Percentiles rank a stretch among this genome's conserved stretches.
Conservation (phyloP, 352 stramenopile genomes). For the Pilasporangium apinafurcum region DNA sequence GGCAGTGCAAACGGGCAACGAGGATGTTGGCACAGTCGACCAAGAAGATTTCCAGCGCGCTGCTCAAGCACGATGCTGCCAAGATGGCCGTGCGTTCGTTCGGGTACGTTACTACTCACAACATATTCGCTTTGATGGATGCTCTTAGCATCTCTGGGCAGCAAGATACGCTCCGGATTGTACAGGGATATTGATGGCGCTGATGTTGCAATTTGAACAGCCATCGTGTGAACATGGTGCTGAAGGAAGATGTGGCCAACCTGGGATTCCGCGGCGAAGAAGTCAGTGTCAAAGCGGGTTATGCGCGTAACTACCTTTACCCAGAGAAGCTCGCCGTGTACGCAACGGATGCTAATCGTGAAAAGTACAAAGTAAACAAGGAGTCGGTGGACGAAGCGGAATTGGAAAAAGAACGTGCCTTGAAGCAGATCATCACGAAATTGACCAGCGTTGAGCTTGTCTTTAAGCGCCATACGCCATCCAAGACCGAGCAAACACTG, state of each 20-base stretch:
- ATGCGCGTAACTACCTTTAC: constrained; percentile 92
- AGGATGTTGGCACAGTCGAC: too few species aligned
- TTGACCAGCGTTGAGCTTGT: constrained; percentile 52
- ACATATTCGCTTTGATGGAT: too few species aligned
- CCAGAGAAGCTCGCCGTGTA: constrained; percentile 93
- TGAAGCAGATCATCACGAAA: constrained; percentile 55
- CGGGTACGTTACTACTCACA: constrained; percentile 30
- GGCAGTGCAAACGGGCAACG: too few species aligned
- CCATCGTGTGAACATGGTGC: constrained; percentile 80
- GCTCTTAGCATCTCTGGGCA: too few species aligned
- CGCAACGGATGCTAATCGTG: constrained; percentile 86
- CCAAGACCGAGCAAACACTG: constrained; percentile 50
- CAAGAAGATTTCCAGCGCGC: constrained; percentile 2
- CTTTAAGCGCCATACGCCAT: constrained; percentile 79
- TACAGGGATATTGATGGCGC: neutral
- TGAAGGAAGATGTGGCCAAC: constrained; percentile 80
- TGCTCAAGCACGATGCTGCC: constrained; percentile 30
- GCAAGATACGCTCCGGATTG: too few species aligned
- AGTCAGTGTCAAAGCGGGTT: constrained; percentile 90
- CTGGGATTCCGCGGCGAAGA: constrained; percentile 89
- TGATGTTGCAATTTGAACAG: constrained; percentile 11
- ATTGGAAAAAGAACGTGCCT: constrained; percentile 11
- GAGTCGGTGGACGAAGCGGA: constrained; percentile 12
- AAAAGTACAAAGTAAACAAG: constrained; percentile 74
- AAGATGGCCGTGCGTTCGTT: constrained; percentile 48